Evolutionary conservation across 2,329 filamentous ascomycete genomes (phyloP), one percentile per base, ranked within the genome.

Genomic region (Fusarium sp.): DNA sequence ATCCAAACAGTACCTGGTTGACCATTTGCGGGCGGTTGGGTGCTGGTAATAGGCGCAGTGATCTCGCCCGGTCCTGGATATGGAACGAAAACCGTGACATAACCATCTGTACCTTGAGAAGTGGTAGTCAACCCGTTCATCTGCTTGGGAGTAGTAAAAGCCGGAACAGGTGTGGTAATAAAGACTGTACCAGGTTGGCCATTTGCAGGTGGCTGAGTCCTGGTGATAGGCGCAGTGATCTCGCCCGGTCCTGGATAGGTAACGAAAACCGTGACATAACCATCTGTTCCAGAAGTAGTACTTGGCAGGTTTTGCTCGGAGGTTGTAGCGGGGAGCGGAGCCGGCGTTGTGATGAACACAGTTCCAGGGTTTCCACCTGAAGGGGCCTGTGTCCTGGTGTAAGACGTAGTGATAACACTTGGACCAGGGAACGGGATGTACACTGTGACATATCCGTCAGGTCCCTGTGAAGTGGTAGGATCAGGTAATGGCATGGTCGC

Each of bases 321-420:
- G 26, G 61, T 60, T 14, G 52, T 66, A 27, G 55, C 38, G 13
- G 63, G 18, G 20, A 52, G 27, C 35, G 66, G 66, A 15, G 49
- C 67, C 18, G 67, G 67, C 5, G 67, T 70, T 20, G 67, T 67
- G 26, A 70, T 70, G 5, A 69, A 56, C 10, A 70, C 55, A 18
- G 67, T 70, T 18, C 66, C 67, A 13, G 67, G 66, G 7, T 67
- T 65, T 13, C 67, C 67, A 7, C 41, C 62, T 5, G 66, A 55
- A n/a, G 67, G 67, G 13, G 67, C 23, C 17, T 69, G 66, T 11
- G 66, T 69, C 11, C 60, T 20, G 18, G 65, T 69, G 20, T 69
- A 66, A 12, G 66, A 41, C 7, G 61, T 46, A 13, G 42, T 69
- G 11, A 69, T 69, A 3, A 55, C 52, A 17, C 67, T 61, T 10